phyloP scores from a whole-genome alignment of 1,284 basidiomycete species.

The Leccinum pseudoinsigne region DNA sequence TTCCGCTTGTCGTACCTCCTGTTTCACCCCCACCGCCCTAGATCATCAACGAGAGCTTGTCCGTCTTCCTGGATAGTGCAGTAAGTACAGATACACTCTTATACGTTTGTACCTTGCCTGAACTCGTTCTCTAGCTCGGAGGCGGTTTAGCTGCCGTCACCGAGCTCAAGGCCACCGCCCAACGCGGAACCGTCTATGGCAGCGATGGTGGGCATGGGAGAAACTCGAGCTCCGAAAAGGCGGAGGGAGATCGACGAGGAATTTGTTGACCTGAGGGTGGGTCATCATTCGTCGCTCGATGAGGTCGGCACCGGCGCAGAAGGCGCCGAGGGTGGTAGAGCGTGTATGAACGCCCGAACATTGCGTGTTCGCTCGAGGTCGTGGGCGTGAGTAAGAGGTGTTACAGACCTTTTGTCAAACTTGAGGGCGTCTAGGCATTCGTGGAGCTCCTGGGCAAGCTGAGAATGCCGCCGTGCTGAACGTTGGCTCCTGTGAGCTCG shows the following conservation, averaged over 20 bases:
- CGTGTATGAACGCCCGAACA: slow-evolving; percentile 79
- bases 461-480: slow-evolving; percentile 6
- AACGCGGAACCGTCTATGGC: slow-evolving; percentile 93
- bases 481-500: slow-evolving; percentile 28
- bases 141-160: slow-evolving; percentile 84
- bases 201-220: slow-evolving; percentile 89
- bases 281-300: slow-evolving; percentile 84
- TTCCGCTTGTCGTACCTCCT: too few relatives aligned
- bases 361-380: slow-evolving; percentile 37
- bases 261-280: slow-evolving; percentile 70
- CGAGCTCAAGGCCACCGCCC: slow-evolving; percentile 88
- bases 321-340: slow-evolving; percentile 73
- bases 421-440: slow-evolving; percentile 69
- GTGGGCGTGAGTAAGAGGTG: neutral
- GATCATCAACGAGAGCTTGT: too few relatives aligned
- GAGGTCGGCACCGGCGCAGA: slow-evolving; percentile 94
- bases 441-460: slow-evolving; percentile 59
- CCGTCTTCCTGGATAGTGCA: too few relatives aligned
- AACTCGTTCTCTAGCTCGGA: slow-evolving; percentile 52
- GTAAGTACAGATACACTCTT: neutral
- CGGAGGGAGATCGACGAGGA: slow-evolving; percentile 73
- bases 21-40: too few relatives aligned
- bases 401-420: slow-evolving; percentile 62
- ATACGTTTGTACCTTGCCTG: neutral
- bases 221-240: slow-evolving; percentile 74